phyloP scores from a whole-genome alignment of 2,329 filamentous ascomycete species.

The Exutisphaerella laricina region DNA sequence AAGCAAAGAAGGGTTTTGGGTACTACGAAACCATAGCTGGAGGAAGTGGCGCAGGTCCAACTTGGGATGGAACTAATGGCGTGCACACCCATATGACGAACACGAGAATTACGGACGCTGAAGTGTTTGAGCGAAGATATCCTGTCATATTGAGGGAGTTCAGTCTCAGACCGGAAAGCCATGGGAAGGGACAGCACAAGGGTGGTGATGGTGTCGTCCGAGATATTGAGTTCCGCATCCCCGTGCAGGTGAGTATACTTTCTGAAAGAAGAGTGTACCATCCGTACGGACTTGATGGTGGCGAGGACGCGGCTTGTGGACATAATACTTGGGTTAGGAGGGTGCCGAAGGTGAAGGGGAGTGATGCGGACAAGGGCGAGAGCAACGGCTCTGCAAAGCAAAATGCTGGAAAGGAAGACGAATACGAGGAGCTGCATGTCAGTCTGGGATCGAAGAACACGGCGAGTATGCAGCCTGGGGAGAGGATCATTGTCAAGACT shows the following conservation, averaged over 20 bases:
- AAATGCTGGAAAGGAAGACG: slow-evolving; percentile 17
- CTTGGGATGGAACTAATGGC: slow-evolving; percentile 67
- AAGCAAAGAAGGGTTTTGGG: slow-evolving; percentile 68
- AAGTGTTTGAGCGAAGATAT: slow-evolving; percentile 72
- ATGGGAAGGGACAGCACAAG: slow-evolving; percentile 58
- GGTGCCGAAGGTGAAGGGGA: slow-evolving; percentile 42
- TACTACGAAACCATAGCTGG: slow-evolving; percentile 85
- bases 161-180: slow-evolving; percentile 56
- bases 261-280: slow-evolving; percentile 69
- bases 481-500: slow-evolving; percentile 70
- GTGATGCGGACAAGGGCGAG: slow-evolving; percentile 25
- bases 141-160: slow-evolving; percentile 69
- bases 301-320: slow-evolving; percentile 70
- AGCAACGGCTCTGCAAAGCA: too few relatives aligned
- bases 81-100: slow-evolving; percentile 88
- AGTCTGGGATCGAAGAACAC: slow-evolving; percentile 77
- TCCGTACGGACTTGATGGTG: slow-evolving; percentile 79
- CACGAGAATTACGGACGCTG: slow-evolving; percentile 73
- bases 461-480: slow-evolving; percentile 67
- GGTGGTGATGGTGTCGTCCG: slow-evolving; percentile 74
- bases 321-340: slow-evolving; percentile 82
- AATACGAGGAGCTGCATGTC: slow-evolving; percentile 50
- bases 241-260: slow-evolving; percentile 71
- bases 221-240: slow-evolving; percentile 76
- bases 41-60: slow-evolving; percentile 65